Conservation (phyloP, 2,329 filamentous ascomycete genomes). For the Ilyonectria destructans region DNA sequence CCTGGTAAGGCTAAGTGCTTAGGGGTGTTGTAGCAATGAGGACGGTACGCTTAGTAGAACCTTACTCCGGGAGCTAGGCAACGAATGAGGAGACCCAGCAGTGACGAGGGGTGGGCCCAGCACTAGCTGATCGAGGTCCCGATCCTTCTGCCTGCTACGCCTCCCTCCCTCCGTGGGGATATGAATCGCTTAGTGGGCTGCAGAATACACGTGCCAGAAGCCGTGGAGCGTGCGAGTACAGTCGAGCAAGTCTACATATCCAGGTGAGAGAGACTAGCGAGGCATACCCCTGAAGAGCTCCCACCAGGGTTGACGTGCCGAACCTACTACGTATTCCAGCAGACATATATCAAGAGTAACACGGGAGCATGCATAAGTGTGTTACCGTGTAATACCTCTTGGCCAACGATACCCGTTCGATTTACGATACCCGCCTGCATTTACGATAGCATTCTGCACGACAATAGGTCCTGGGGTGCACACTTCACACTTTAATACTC, state of each 20-base stretch:
- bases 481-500: not conserved
- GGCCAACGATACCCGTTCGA: not conserved
- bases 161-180: not conserved
- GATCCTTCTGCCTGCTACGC: slow-evolving; percentile 5
- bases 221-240: not conserved
- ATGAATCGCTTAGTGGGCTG: not conserved
- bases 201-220: slow-evolving; percentile 1
- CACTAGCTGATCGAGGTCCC: not conserved
- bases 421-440: slow-evolving; percentile 5
- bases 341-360: not conserved
- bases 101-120: not conserved
- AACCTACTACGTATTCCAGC: not conserved
- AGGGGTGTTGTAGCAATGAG: not conserved
- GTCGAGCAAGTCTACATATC: not conserved
- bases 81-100: not conserved
- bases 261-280: not conserved
- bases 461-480: not conserved
- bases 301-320: not conserved
- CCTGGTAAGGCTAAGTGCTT: not conserved
- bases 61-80: not conserved
- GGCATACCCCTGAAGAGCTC: not conserved
- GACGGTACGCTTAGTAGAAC: not conserved
- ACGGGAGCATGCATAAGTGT: slow-evolving; percentile 12
- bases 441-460: not conserved
- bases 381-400: not conserved